phyloP scores from a whole-genome alignment of 139 green algal species.

The Monoraphidium neglectum region DNA sequence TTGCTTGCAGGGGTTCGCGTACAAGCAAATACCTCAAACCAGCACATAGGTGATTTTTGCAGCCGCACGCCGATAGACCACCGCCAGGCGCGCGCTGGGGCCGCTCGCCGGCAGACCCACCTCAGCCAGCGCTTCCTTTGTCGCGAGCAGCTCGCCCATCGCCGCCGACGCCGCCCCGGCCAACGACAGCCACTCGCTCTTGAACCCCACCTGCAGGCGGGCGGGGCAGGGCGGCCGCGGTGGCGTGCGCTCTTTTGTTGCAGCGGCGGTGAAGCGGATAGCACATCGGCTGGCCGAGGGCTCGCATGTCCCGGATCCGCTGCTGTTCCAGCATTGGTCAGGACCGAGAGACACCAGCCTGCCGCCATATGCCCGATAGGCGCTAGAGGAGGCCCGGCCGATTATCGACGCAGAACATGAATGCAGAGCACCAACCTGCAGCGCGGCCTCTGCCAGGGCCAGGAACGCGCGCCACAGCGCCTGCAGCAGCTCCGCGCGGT shows the following conservation, averaged over 20 bases:
- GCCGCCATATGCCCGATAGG: too few relatives aligned
- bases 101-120: conserved; percentile 18
- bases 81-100: too few relatives aligned
- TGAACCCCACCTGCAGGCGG: conserved; percentile 31
- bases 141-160: conserved; percentile 52
- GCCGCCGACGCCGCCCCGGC: conserved; percentile 44
- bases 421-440: conserved; percentile 35
- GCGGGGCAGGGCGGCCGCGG: background rate
- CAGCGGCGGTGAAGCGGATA: too few relatives aligned
- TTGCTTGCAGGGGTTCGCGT: too few relatives aligned
- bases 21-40: too few relatives aligned
- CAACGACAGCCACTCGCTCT: conserved; percentile 51
- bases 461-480: conserved; percentile 54
- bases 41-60: too few relatives aligned
- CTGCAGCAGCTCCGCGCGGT: conserved; percentile 51
- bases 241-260: background rate
- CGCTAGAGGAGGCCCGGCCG: too few relatives aligned
- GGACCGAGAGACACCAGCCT: too few relatives aligned
- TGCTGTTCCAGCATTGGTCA: too few relatives aligned
- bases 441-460: conserved; percentile 45
- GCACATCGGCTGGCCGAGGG: too few relatives aligned
- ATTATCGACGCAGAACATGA: background rate
- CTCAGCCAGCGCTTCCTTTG: conserved; percentile 52
- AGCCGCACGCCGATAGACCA: too few relatives aligned
- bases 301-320: too few relatives aligned